A percentile compares a stretch with the other conserved stretches of the same genome.
These are phyloP conservation scores for Venturia oleaginea DNA, from an alignment of 2,329 filamentous ascomycete species.

Conservation along the genomic window DNA sequence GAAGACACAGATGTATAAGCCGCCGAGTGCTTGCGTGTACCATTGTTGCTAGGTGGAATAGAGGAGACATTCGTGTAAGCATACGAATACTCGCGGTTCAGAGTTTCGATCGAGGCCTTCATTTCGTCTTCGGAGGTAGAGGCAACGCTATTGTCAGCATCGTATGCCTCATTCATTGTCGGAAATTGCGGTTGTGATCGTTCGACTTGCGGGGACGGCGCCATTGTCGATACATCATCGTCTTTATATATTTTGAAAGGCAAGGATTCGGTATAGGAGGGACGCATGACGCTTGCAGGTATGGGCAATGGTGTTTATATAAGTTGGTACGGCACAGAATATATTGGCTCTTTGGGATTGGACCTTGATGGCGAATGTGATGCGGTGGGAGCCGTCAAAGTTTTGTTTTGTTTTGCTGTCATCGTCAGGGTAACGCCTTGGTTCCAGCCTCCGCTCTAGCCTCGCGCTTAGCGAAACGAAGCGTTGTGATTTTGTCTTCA, in stretches of 20 bases:
- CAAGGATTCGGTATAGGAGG: not conserved
- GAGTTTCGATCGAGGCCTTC: not conserved
- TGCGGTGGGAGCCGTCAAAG: not conserved
- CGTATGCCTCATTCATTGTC: not conserved
- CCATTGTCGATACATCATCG: not conserved
- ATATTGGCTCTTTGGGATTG: not conserved
- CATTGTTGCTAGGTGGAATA: not conserved
- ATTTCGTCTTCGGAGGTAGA: not conserved
- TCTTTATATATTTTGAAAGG: constrained; percentile 4
- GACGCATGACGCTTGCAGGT: not conserved
- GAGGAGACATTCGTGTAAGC: not conserved
- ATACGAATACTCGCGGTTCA: not conserved
- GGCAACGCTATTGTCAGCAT: not conserved
- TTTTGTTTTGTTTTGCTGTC: not conserved
- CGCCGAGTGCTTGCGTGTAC: constrained; percentile 9
- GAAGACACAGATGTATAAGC: constrained; percentile 24
- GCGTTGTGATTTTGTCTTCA: too few species aligned
- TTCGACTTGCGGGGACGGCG: not conserved
- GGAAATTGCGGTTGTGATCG: not conserved
- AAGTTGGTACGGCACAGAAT: not conserved
- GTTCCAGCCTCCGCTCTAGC: not conserved
- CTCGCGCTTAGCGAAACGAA: not conserved
- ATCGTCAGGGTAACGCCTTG: not conserved
- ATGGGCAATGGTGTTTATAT: not conserved
- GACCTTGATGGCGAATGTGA: not conserved